Evolutionary conservation across 371 early-diverging fungal genomes (phyloP), one percentile per base, ranked within the genome.

Genomic region (Mortierella sp.): DNA sequence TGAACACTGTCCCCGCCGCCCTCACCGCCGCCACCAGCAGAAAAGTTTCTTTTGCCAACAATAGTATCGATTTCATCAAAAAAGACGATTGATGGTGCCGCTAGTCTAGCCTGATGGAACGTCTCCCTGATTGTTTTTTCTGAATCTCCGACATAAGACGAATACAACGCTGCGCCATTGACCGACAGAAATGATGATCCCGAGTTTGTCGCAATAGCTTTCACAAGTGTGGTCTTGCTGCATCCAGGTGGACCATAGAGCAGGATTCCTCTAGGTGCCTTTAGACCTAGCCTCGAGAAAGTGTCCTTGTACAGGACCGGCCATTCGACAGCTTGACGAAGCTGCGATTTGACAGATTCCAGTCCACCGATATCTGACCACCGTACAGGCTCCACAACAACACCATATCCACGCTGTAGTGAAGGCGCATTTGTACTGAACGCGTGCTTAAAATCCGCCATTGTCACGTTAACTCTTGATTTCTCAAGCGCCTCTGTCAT

Each of bases 11-110:
- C 97, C 0, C 90, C 89, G 1, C 90, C 88, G 34, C 81, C 69
- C 10, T 86, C 90, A 1, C 92, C 93, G 0, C 66, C 57, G 35
- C 66, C 57, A 34, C 90, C 84, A 49, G 91, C n/a, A 0, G 81
- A 80, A 90, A 86, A 93, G 63, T 88, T 91, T 72, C 94, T 92
- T 83, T 95, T 95, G 15, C 98, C 98, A 0, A 97, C 97, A 63
- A 99, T 95, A 0, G 98, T 93, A 76, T 99, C 99, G 51, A 99
- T 90, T 84, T 99, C 99, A 84, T 99, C 99, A 55, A 99, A 84
- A 77, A 99, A 99, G 43, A 99, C 87, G n/a, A 99, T 91, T 0
- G 97, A 87, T 0, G 99, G 99, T n/a, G 92, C 87, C 0, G 93
- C 86, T 2, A 92, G 82, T 3, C 98, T 86, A 0, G 99, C 99